Base-by-base conservation (phyloP, 441 rosid species). In the Syzygium malaccense region DNA sequence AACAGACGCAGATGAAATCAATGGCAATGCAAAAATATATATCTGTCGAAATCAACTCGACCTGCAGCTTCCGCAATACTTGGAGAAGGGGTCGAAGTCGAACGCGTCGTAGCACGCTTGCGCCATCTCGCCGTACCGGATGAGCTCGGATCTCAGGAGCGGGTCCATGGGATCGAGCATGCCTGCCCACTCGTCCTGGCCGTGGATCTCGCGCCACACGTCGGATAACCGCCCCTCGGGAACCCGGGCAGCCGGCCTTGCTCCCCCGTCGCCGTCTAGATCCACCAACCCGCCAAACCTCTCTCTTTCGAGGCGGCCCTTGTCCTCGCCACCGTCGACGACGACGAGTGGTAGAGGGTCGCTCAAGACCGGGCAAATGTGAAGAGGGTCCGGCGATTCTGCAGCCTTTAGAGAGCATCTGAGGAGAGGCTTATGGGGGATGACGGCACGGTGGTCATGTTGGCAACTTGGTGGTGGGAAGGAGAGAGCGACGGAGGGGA, bases 51-150 rank as follows among this genome's bases (percentile, higher is more conserved):
- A 45, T 45, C 48, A 45, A 45, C 48, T 45, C 48, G 48, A 95
- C 80, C 94, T 88, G 45, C 95, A 95, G 91, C 93, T 92, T 10
- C 96, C 96, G 75, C 96, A 94, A 90, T 95, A 95, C 55, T 91
- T 95, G 0, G 96, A 95, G 55, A 92, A 92, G 2, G 96, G 96
- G 18, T 95, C 97, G 86, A 94, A 95, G 66, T 95, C 96, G 85
- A 94, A 94, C 45, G 93, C 95, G 86, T 95, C 96, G 91, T 95
- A 95, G 86, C 94, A 92, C 5, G 97, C 94, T n/a, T 95, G 97
- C 8, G 96, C 95, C 94, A 95, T 93, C 91, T 95, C 97, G 2
- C 97, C 97, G 89, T 95, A 95, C 18, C 97, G 95, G 75, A 94
- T 92, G 23, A 95, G 92, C 89, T 95, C 97, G 11, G 95, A 91